Evolutionary conservation across 495 filamentous ascomycete species (phyloP), one percentile per base, ranked within the genome.

Genomic region (Podospora comata): DNA sequence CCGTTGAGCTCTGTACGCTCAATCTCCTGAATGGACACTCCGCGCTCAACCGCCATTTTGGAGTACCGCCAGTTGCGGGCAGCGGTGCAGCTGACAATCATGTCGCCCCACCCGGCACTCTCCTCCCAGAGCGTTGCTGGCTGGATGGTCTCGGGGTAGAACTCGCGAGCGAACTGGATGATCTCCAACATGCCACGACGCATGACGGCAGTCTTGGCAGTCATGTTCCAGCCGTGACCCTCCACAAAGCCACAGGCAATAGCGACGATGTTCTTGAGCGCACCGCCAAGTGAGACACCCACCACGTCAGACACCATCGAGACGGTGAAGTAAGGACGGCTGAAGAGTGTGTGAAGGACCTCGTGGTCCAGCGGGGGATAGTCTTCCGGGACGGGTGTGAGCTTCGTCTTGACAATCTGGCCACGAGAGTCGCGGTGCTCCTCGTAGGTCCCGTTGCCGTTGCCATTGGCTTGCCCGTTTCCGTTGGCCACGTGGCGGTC

Each of bases 301-400:
- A 93, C 96, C 5, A 98, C 94, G 72, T 99, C 96, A 34, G 85
- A 90, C 18, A 96, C 90, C 75, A 98, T 89, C 57, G 90, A 88
- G 15, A 97, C 94, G 78, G 97, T 94, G 86, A 99, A 98, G 81
- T 99, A 99, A 0, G 93, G 93, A 54, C 96, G 89, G 81, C 96
- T 91, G 87, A 99, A 98, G 32, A 99, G 90, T 23, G 86, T 85
- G 76, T 90, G 89, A 72, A 96, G 83, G 57, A 90, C 84, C 19
- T 80, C 81, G 75, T 98, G 96, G 77, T 92, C 90, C 3, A 98
- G 83, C 0, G 92, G 86, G 5, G 92, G 92, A 74, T 94, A 94
- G 13, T 92, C 91, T 20, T 81, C 76, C 2, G 95, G 96, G 6
- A 96, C 79, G 3, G 92, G 84, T 54, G 84, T 86, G 34, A 97